Evolutionary conservation across 2,329 filamentous ascomycete species (phyloP), one percentile per base, ranked within the genome.

Genomic region (Raffaelea albimanens): DNA sequence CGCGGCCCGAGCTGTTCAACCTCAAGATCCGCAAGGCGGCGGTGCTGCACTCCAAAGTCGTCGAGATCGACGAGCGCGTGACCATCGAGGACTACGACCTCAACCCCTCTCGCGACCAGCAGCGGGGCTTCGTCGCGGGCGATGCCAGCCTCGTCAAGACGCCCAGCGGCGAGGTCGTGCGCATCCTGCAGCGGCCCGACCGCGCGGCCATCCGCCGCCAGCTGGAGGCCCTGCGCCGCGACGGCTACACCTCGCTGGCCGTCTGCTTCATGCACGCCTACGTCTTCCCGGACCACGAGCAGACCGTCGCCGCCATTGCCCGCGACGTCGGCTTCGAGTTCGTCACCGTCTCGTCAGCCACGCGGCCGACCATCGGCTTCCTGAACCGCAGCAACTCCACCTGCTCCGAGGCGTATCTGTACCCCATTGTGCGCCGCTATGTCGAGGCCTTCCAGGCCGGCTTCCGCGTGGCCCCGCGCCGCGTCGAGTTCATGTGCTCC

Each of bases 71-170:
- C 51, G 90, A 96, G 72, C 73, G 90, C 33, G 88, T 95, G 3
- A 95, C 89, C 0, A 67, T 95, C 13, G 88, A 95, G 61, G 88
- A 95, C 60, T 95, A 94, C 57, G 87, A 87, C 0, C 88, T 95
- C 64, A 86, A 95, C 59, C 89, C 89, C 77, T 56, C 72, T 86
- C 47, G 68, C 66, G 21, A 51, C 68, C 13, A 77, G 69, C 0
- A 67, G 75, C 47, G 80, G 80, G 0, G 67, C 80, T 11, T 74
- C 69, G 2, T 69, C 70, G 52, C 69, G 2, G 56, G 65, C 3
- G 70, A 70, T 20, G 14, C 44, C 18, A 3, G 42, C 7, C 59
- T 83, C 75, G 45, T 87, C 2, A 72, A 71, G 25, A 84, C 82
- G 2, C 66, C 85, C 11, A 82, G 81, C 0, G 80, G 81, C 1